Evolutionary conservation across 1,139 yeast genomes (phyloP).

Genomic region (Geotrichum restrictum): DNA sequence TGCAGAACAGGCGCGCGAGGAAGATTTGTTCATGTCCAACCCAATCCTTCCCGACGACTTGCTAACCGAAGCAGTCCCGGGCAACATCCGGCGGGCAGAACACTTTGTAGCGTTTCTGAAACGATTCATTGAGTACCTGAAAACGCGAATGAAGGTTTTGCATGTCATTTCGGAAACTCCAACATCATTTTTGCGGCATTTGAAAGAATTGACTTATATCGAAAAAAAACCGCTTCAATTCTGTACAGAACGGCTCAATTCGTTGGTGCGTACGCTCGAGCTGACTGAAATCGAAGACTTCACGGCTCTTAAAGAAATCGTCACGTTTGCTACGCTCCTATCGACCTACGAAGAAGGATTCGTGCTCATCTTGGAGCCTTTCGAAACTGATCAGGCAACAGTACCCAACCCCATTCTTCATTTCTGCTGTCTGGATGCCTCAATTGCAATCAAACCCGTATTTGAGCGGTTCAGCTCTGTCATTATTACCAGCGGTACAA

Average conservation of each 20-base stretch:
- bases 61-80: slow-evolving; percentile 90
- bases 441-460: slow-evolving; percentile 95
- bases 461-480: slow-evolving; percentile 93
- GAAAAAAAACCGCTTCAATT: slow-evolving; percentile 87
- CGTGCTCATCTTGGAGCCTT: slow-evolving; percentile 87
- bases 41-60: slow-evolving; percentile 85
- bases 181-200: slow-evolving; percentile 80
- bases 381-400: slow-evolving; percentile 93
- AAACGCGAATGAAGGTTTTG: slow-evolving; percentile 94
- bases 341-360: slow-evolving; percentile 94
- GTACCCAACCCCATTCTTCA: slow-evolving; percentile 97
- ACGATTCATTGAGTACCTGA: slow-evolving; percentile 87
- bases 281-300: slow-evolving; percentile 86
- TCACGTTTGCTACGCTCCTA: slow-evolving; percentile 92
- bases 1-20: slow-evolving; percentile 67
- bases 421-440: slow-evolving; percentile 93
- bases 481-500: slow-evolving; percentile 94
- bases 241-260: slow-evolving; percentile 85
- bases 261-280: slow-evolving; percentile 84
- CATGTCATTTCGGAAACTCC: slow-evolving; percentile 98
- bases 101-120: slow-evolving; percentile 91
- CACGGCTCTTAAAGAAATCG: slow-evolving; percentile 88
- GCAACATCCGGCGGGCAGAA: slow-evolving; percentile 93
- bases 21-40: slow-evolving; percentile 79
- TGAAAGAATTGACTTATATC: slow-evolving; percentile 87